Conservation (phyloP, 1,284 basidiomycete genomes). For the Apiotrichum akiyoshidainum region DNA sequence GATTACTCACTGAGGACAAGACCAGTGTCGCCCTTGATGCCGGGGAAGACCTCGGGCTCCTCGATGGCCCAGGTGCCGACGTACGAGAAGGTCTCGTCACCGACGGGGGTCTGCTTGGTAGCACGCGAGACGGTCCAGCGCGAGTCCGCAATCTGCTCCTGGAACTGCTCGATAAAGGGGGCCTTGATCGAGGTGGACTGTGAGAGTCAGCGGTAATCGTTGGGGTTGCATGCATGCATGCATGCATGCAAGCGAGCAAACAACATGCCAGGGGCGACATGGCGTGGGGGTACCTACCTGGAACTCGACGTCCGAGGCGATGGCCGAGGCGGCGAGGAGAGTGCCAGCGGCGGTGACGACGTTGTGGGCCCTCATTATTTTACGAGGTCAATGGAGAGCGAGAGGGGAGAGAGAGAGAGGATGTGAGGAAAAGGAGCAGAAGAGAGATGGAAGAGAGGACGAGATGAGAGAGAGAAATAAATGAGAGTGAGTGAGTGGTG, state of each 20-base stretch:
- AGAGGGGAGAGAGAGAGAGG: background rate
- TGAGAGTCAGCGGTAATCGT: slow-evolving; percentile 3
- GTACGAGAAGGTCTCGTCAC: slow-evolving; percentile 91
- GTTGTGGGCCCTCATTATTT: slow-evolving; percentile 44
- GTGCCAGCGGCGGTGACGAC: slow-evolving; percentile 45
- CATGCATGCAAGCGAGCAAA: no score
- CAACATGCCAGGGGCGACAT: background rate
- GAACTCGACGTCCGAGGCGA: slow-evolving; percentile 40
- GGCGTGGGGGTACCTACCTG: slow-evolving; percentile 30
- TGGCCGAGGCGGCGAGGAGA: slow-evolving; percentile 36
- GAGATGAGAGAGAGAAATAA: background rate
- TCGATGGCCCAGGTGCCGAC: slow-evolving; percentile 97
- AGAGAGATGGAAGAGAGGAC: background rate
- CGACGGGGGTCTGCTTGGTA: slow-evolving; percentile 92
- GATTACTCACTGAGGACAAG: slow-evolving; percentile 67
- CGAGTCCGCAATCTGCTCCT: slow-evolving; percentile 63
- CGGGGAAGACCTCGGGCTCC: slow-evolving; percentile 69
- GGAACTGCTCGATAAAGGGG: slow-evolving; percentile 98
- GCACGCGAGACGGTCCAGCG: slow-evolving; percentile 96
- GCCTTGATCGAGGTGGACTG: slow-evolving; percentile 79
- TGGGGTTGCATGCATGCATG: background rate
- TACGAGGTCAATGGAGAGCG: slow-evolving; percentile 3
- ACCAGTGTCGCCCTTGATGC: slow-evolving; percentile 75
- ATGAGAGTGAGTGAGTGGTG: background rate
- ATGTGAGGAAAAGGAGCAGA: background rate